Base-by-base conservation (phyloP, 257 asterid species). In the Solanum megistacrolobum region DNA sequence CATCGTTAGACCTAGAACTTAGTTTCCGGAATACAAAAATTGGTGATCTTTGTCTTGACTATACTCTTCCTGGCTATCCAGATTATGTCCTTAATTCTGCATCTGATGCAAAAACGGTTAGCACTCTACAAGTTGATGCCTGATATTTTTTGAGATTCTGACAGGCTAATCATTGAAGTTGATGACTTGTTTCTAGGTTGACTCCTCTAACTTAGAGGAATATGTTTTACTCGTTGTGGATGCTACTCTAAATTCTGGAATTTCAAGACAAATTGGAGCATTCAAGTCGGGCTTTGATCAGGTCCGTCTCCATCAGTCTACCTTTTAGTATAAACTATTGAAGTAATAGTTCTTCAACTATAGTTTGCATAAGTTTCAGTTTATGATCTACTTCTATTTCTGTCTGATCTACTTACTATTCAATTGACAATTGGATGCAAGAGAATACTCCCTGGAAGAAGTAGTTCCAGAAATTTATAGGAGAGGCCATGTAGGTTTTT, bases 11-110 rank as follows among this genome's bases (percentile, higher is more conserved):
- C 83, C 46, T 85, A 89, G 93, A 93, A 46, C 79, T 94, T 83
- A 87, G 86, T 89, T 93, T 92, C 89, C 92, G 90, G 31, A 89
- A 86, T 89, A 91, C 95, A 41, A 94, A 90, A 92, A 93, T 97
- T 31, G 98, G 94, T 92, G 99, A 97, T 90, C 95, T 97, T 86
- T 95, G 94, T 93, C 97, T 97, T 89, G 99, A 95, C 91, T 97
- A 94, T 89, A 88, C 93, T 72, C 94, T 97, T 91, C 99, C 99
- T n/a, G 99, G 99, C 29, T 94, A 95, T 91, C 98, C 96, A 39
- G 98, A 97, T 90, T 97, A 95, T 87, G 88, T 86, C 84, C 92
- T 92, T 58, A 87, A 48, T 52, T 87, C 92, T 60, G 91, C 91
- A n/a, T 87, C 94, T 39, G 91, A 92, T 71, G 84, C 93, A 16